Percentiles rank a stretch among this genome's conserved stretches.
phyloP scores from a whole-genome alignment of 805 yeast species.

The Zygotorulaspora sp. region DNA sequence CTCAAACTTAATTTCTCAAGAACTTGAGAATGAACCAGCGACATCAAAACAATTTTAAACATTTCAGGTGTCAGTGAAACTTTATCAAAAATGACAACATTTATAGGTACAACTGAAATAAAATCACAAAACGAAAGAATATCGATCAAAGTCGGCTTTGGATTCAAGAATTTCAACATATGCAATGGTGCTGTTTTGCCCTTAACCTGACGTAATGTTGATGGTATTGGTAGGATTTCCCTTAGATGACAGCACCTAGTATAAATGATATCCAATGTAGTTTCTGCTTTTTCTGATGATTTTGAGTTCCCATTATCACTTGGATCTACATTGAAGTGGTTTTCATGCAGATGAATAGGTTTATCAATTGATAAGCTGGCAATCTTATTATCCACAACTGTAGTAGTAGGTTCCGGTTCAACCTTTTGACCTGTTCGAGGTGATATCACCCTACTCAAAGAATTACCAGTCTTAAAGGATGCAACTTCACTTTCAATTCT shows the following conservation, averaged over 20 bases:
- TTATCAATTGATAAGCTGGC: slow-evolving; percentile 56
- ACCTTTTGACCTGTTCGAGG: slow-evolving; percentile 4
- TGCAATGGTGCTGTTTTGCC: slow-evolving; percentile 74
- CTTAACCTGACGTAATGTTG: slow-evolving; percentile 76
- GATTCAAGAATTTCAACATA: slow-evolving; percentile 67
- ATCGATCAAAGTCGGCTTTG: slow-evolving; percentile 87
- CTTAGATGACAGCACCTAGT: slow-evolving; percentile 91
- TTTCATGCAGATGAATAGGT: slow-evolving; percentile 61
- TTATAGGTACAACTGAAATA: slow-evolving; percentile 76
- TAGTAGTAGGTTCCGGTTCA: slow-evolving; percentile 2
- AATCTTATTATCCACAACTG: slow-evolving; percentile 15
- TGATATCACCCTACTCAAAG: slow-evolving; percentile 1
- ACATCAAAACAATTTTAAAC: slow-evolving; percentile 66
- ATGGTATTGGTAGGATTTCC: slow-evolving; percentile 88
- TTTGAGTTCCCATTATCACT: slow-evolving; percentile 14
- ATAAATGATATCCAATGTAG: slow-evolving; percentile 60
- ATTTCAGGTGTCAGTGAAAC: slow-evolving; percentile 69
- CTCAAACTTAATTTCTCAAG: slow-evolving; percentile 71
- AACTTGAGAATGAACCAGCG: slow-evolving; percentile 60
- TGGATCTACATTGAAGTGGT: slow-evolving; percentile 43
- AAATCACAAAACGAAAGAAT: slow-evolving; percentile 85
- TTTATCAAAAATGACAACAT: slow-evolving; percentile 73
- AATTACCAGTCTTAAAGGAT: slow-evolving; percentile 35
- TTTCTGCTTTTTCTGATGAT: slow-evolving; percentile 21
- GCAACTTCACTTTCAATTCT: slow-evolving; percentile 64